These are phyloP conservation scores for Syzygium oleosum DNA, from an alignment of 345 rosid species.

Conservation along the genomic window DNA sequence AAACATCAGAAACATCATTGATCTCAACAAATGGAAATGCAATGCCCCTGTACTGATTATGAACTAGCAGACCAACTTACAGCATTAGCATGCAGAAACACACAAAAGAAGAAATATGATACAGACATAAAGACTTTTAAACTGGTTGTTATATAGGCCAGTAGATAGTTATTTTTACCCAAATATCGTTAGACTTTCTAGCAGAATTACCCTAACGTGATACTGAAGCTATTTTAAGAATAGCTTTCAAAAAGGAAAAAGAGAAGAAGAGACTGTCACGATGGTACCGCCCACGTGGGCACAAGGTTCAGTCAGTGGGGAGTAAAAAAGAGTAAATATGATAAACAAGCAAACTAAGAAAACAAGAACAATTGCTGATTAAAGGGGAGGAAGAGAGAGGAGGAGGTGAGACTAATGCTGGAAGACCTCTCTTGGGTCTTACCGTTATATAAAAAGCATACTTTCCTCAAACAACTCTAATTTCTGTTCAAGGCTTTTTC, in stretches of 20 bases:
- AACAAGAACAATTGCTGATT: neutral
- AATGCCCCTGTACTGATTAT: neutral
- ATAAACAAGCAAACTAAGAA: neutral
- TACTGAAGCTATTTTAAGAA: neutral
- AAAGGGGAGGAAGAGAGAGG: neutral
- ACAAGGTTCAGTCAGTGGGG: neutral
- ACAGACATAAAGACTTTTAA: neutral
- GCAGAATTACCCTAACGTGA: neutral
- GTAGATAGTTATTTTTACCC: neutral
- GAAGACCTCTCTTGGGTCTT: neutral
- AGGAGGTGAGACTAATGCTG: neutral
- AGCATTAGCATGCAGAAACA: neutral
- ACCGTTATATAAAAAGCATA: neutral
- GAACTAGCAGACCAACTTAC: neutral
- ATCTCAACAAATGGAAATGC: neutral
- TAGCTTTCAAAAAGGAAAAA: neutral
- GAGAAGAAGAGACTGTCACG: neutral
- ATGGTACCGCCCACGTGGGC: neutral
- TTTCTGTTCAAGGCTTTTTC: neutral
- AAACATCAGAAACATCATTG: slow-evolving; percentile 5
- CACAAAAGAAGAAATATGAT: neutral
- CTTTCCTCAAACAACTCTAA: neutral
- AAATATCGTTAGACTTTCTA: neutral
- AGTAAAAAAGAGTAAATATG: neutral
- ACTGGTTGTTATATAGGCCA: neutral